phyloP scores from a whole-genome alignment of 176 grass and related monocot species.

The Pontederia crassipes region DNA sequence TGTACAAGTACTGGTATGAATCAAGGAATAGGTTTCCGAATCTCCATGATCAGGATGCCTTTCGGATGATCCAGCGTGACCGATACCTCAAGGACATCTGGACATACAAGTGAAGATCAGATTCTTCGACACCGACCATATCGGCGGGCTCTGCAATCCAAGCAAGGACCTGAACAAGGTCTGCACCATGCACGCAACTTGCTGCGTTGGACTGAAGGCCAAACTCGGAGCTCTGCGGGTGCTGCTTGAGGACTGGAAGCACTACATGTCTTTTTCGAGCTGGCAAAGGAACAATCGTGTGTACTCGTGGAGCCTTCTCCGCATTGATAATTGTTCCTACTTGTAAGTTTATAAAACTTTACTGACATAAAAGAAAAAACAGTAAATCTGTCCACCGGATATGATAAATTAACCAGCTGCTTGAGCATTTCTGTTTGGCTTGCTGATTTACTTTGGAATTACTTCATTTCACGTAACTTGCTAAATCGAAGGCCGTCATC shows the following conservation, averaged over 20 bases:
- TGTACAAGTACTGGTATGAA: constrained; percentile 43
- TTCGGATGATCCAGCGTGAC: constrained; percentile 54
- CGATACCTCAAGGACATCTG: constrained; percentile 5
- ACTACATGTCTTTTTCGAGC: constrained; percentile 30
- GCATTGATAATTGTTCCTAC: no score
- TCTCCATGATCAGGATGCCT: constrained; percentile 54
- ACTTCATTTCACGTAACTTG: no score
- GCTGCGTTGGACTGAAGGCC: constrained; percentile 36
- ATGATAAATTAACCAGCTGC: no score
- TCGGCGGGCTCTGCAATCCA: constrained; percentile 54
- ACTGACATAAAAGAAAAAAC: no score
- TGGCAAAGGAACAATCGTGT: constrained; percentile 19
- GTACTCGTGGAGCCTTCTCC: constrained; percentile 32
- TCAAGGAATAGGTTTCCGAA: constrained; percentile 16
- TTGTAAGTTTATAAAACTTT: no score
- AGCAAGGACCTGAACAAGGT: constrained; percentile 48
- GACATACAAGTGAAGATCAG: constrained; percentile 28
- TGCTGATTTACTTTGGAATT: no score
- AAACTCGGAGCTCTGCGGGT: constrained; percentile 46
- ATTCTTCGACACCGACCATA: constrained; percentile 35
- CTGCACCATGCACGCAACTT: constrained; percentile 85
- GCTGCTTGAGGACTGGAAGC: constrained; percentile 51
- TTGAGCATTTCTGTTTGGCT: no score
- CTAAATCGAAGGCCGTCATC: no score
- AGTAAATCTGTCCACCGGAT: no score